Evolutionary conservation across 164 flowering plant species (phyloP).

Genomic region (Magnolia officinalis): DNA sequence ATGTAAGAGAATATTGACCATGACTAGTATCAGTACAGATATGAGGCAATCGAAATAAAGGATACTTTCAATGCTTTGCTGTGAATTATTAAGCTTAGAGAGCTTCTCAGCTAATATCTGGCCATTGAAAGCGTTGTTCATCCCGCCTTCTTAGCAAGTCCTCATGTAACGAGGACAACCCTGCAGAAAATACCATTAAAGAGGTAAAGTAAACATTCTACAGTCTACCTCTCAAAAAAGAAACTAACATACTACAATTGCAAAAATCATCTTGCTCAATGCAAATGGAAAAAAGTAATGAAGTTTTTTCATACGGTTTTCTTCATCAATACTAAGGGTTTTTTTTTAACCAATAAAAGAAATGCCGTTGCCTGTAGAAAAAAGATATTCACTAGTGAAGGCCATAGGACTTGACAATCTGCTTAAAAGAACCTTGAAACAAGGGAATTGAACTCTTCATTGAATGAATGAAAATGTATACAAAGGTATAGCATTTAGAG

Average conservation of each 20-base stretch:
- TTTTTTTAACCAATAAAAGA: too few relatives aligned
- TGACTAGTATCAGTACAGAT: not conserved
- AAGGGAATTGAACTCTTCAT: too few relatives aligned
- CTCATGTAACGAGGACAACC: not conserved
- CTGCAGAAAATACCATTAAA: not conserved
- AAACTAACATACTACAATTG: not conserved
- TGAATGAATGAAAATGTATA: too few relatives aligned
- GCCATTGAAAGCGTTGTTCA: conserved; percentile 85
- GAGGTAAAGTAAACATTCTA: conserved; percentile 1
- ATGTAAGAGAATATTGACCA: not conserved
- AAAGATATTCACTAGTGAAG: too few relatives aligned
- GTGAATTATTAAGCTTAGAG: conserved; percentile 90
- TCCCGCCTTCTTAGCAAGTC: conserved; percentile 28
- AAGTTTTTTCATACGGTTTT: too few relatives aligned
- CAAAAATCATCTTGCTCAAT: not conserved
- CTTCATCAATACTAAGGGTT: too few relatives aligned
- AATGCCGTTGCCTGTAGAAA: too few relatives aligned
- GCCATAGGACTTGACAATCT: too few relatives aligned
- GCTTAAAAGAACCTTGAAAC: too few relatives aligned
- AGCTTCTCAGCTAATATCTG: conserved; percentile 92
- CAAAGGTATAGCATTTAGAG: too few relatives aligned
- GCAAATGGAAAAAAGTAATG: too few relatives aligned
- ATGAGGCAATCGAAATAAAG: conserved; percentile 21
- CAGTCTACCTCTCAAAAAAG: too few relatives aligned
- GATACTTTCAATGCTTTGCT: conserved; percentile 98